A percentile compares a stretch with the other conserved stretches of the same genome.
These are phyloP conservation scores for Pulveroboletus sp. DNA, from an alignment of 768 basidiomycete species.

Conservation along the genomic window DNA sequence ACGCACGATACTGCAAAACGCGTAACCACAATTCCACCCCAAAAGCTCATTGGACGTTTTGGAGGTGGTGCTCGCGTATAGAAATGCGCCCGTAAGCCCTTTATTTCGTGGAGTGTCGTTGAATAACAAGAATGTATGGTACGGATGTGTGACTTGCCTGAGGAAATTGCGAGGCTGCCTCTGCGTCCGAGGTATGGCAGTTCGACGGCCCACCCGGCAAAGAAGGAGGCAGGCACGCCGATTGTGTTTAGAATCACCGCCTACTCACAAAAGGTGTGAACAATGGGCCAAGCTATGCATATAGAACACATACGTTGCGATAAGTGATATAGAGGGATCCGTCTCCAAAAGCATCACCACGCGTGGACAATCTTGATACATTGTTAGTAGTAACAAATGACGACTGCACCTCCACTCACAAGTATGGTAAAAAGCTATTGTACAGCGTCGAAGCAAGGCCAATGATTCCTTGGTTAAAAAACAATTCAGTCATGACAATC, in stretches of 20 bases:
- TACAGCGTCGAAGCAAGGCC: slow-evolving; percentile 73
- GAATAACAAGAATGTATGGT: slow-evolving; percentile 33
- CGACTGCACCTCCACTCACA: slow-evolving; percentile 33
- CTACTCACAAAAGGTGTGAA: slow-evolving; percentile 31
- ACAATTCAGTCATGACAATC: not conserved
- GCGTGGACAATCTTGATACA: slow-evolving; percentile 48
- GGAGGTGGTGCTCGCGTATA: slow-evolving; percentile 75
- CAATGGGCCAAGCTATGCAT: too few relatives aligned
- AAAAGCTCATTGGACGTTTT: slow-evolving; percentile 63
- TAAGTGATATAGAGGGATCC: slow-evolving; percentile 70
- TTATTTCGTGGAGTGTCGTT: slow-evolving; percentile 44
- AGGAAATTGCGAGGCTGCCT: slow-evolving; percentile 63
- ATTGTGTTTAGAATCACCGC: slow-evolving; percentile 67
- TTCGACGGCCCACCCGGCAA: slow-evolving; percentile 73
- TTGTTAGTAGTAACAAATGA: not conserved
- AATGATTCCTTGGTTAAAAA: slow-evolving; percentile 51
- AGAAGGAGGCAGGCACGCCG: slow-evolving; percentile 68
- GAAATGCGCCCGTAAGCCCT: slow-evolving; percentile 73
- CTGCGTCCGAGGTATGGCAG: slow-evolving; percentile 59
- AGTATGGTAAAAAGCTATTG: slow-evolving; percentile 51
- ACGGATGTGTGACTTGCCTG: slow-evolving; percentile 43
- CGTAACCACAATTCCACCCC: slow-evolving; percentile 79
- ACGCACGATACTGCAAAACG: slow-evolving; percentile 58
- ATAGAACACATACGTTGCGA: slow-evolving; percentile 49
- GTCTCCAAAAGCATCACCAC: slow-evolving; percentile 69